These are phyloP conservation scores for Lagerstroemia speciosa DNA, from an alignment of 345 rosid species.

Conservation along the genomic window DNA sequence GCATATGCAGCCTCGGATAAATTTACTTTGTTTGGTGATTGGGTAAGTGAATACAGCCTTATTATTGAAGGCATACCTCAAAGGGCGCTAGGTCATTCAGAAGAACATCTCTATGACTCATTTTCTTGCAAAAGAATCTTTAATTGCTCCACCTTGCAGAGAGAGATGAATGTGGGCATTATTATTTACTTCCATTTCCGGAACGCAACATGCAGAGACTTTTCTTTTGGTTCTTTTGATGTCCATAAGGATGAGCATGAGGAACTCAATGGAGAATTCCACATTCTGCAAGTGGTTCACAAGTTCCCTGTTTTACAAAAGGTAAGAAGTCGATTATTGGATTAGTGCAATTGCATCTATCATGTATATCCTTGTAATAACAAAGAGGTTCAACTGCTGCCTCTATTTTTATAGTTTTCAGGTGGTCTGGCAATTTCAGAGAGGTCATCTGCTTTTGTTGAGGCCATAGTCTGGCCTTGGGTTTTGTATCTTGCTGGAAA, in stretches of 20 bases:
- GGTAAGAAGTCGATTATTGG: constrained; percentile 19
- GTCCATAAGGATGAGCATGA: constrained; percentile 21
- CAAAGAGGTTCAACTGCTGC: constrained; percentile 1
- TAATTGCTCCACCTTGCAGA: constrained; percentile 19
- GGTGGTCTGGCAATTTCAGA: constrained; percentile 31
- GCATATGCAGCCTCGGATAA: background rate
- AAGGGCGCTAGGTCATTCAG: constrained; percentile 14
- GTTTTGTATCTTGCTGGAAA: constrained; percentile 44
- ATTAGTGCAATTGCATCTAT: background rate
- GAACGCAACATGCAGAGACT: constrained; percentile 28
- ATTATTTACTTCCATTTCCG: constrained; percentile 31
- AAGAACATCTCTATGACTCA: constrained; percentile 21
- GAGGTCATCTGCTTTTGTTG: constrained; percentile 36
- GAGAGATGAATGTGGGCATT: constrained; percentile 26
- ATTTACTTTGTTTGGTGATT: constrained; percentile 17
- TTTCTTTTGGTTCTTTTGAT: constrained; percentile 26
- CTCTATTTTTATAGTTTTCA: constrained; percentile 30
- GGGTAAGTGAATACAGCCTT: constrained; percentile 57
- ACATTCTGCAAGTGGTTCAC: constrained; percentile 49
- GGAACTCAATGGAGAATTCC: constrained; percentile 48
- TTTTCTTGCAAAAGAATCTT: constrained; percentile 46
- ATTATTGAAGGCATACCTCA: constrained; percentile 50
- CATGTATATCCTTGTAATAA: background rate
- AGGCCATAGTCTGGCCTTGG: constrained; percentile 72
- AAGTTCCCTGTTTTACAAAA: constrained; percentile 47